Percentiles rank a stretch among this genome's conserved stretches.
phyloP scores from a whole-genome alignment of 805 yeast species.

The Ogataea ganodermae region DNA sequence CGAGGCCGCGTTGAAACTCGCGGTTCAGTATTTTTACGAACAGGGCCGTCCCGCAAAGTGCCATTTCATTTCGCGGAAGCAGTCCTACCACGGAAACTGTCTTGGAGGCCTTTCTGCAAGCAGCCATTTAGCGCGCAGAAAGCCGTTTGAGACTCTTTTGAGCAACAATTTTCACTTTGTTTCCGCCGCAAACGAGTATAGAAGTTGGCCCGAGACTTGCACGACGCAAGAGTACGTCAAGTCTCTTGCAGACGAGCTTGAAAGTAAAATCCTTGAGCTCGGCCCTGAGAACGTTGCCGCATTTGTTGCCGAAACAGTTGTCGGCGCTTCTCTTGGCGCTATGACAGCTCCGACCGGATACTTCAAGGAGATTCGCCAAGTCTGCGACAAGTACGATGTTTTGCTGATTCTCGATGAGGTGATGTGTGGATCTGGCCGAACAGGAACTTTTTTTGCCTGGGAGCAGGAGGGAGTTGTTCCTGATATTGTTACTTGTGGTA shows the following conservation, averaged over 20 bases:
- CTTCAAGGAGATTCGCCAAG: slow-evolving; percentile 41
- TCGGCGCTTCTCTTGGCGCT: slow-evolving; percentile 27
- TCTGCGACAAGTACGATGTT: slow-evolving; percentile 52
- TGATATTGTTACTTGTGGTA: slow-evolving; percentile 49
- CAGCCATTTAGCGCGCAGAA: slow-evolving; percentile 37
- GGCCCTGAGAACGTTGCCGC: slow-evolving; percentile 30
- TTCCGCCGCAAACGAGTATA: slow-evolving; percentile 23
- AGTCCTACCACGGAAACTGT: slow-evolving; percentile 49
- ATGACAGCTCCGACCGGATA: slow-evolving; percentile 36
- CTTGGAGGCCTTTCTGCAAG: slow-evolving; percentile 42
- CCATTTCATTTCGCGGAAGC: slow-evolving; percentile 43
- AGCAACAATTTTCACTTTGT: slow-evolving; percentile 27
- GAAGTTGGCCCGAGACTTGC: slow-evolving; percentile 13
- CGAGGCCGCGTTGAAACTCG: slow-evolving; percentile 74
- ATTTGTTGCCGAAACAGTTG: slow-evolving; percentile 29
- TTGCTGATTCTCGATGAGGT: slow-evolving; percentile 53
- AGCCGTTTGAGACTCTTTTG: slow-evolving; percentile 32
- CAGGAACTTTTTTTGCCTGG: slow-evolving; percentile 50
- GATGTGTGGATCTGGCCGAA: slow-evolving; percentile 58
- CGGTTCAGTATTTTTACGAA: slow-evolving; percentile 47
- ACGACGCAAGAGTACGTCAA: slow-evolving; percentile 19
- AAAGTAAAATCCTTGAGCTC: slow-evolving; percentile 22
- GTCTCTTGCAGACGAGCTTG: slow-evolving; percentile 27
- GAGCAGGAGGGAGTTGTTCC: slow-evolving; percentile 46
- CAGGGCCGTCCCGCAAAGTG: slow-evolving; percentile 39